Percentiles rank a stretch among this genome's conserved stretches.
phyloP scores from a whole-genome alignment of 2,329 filamentous ascomycete genomes.

The Sporothrix inflata region DNA sequence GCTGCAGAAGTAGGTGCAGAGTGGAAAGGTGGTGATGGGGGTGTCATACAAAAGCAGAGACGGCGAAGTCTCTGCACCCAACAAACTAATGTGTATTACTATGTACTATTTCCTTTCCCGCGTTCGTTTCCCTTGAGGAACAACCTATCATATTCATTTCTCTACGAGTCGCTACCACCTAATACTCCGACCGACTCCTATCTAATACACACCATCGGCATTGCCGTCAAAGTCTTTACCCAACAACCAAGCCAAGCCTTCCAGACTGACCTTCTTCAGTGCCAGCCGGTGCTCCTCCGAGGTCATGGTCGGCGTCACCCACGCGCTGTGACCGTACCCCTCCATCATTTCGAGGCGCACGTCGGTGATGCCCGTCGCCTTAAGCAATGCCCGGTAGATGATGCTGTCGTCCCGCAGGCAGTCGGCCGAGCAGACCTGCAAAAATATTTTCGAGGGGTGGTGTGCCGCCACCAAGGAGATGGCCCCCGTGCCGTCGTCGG shows the following conservation, averaged over 20 bases:
- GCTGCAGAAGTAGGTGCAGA: slow-evolving; percentile 2
- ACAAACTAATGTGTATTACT: neutral
- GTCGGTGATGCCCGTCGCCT: neutral
- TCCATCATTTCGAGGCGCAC: neutral
- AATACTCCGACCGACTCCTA: neutral
- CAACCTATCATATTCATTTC: neutral
- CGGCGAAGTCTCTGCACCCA: neutral
- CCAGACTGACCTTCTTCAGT: neutral
- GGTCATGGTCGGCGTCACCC: neutral
- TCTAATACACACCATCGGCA: neutral
- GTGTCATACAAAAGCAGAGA: neutral
- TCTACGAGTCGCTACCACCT: neutral
- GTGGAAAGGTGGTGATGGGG: neutral
- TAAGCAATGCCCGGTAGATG: too few species aligned
- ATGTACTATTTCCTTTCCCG: neutral
- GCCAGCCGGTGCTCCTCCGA: neutral
- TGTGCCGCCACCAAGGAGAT: too few species aligned
- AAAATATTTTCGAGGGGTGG: too few species aligned
- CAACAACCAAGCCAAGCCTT: neutral
- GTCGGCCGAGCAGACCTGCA: too few species aligned
- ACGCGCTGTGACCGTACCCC: neutral
- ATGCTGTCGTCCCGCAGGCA: too few species aligned
- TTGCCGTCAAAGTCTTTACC: neutral
- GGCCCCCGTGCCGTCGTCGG: too few species aligned
- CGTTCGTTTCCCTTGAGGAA: neutral